Evolutionary conservation across 2,329 filamentous ascomycete species (phyloP).

Genomic region (Zarea fungicola): DNA sequence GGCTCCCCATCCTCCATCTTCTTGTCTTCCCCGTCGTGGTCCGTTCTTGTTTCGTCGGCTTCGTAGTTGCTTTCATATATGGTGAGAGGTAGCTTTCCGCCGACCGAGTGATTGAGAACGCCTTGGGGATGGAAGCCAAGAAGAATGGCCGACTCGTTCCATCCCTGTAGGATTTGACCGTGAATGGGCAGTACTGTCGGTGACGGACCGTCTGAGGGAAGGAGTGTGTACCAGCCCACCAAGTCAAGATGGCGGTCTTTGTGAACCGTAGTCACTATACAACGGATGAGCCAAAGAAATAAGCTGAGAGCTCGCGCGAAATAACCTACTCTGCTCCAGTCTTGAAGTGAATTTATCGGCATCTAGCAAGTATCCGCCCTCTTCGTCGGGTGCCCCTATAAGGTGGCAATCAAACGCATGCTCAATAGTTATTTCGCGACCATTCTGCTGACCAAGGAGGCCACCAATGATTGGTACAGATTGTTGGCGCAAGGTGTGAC

Average conservation of each 20-base stretch:
- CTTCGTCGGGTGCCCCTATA: conserved; percentile 34
- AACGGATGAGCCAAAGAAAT: not conserved
- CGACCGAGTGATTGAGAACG: conserved; percentile 49
- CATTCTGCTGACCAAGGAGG: conserved; percentile 87
- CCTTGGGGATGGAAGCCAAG: conserved; percentile 76
- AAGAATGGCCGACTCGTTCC: conserved; percentile 83
- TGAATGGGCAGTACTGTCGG: conserved; percentile 68
- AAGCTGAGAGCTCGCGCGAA: not conserved
- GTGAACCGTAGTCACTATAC: conserved; percentile 80
- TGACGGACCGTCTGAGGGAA: conserved; percentile 67
- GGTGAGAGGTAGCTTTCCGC: conserved; percentile 80
- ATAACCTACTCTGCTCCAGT: conserved; percentile 71
- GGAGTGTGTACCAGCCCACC: conserved; percentile 87
- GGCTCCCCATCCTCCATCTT: conserved; percentile 64
- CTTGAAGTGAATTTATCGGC: conserved; percentile 69
- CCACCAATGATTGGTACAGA: conserved; percentile 75
- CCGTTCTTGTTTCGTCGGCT: conserved; percentile 50
- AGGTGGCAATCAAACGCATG: conserved; percentile 83
- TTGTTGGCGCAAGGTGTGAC: conserved; percentile 75
- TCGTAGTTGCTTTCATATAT: conserved; percentile 85
- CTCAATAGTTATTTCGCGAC: conserved; percentile 84
- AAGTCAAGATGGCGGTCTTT: conserved; percentile 77
- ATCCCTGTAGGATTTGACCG: conserved; percentile 64
- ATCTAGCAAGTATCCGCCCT: conserved; percentile 59
- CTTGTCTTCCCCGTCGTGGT: conserved; percentile 57